A percentile compares a stretch with the other conserved stretches of the same genome.
These are phyloP conservation scores for Aureobasidium vineae DNA, from an alignment of 2,329 filamentous ascomycete genomes.

Conservation along the genomic window DNA sequence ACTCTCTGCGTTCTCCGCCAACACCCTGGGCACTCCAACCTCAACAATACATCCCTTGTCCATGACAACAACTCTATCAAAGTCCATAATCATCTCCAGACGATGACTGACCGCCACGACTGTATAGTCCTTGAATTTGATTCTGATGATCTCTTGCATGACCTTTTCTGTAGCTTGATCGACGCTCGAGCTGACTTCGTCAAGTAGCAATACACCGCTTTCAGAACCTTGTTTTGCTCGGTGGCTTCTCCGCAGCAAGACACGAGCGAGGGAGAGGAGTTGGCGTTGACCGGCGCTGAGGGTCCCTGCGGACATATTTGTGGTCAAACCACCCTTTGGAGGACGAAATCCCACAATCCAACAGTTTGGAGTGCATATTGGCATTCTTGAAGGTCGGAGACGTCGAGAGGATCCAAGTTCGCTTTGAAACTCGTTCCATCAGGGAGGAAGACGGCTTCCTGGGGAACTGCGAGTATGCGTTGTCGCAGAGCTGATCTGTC, in stretches of 20 bases:
- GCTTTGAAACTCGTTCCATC: constrained; percentile 44
- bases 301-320: background rate
- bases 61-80: constrained; percentile 54
- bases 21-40: background rate
- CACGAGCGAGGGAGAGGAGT: constrained; percentile 51
- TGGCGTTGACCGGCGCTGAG: constrained; percentile 52
- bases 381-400: background rate
- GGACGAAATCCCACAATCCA: background rate
- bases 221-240: background rate
- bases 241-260: constrained; percentile 41
- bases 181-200: constrained; percentile 23
- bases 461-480: constrained; percentile 49
- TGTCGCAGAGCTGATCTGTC: constrained; percentile 48
- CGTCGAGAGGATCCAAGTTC: constrained; percentile 50
- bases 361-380: background rate
- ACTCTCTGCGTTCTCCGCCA: background rate
- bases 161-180: constrained; percentile 32
- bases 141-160: constrained; percentile 41
- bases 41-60: constrained; percentile 42
- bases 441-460: constrained; percentile 53
- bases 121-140: constrained; percentile 57
- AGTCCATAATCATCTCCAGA: constrained; percentile 55
- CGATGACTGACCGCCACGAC: constrained; percentile 59
- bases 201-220: background rate
- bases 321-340: background rate